Conservation (phyloP, 495 filamentous ascomycete genomes). For the Penicillium manginii region DNA sequence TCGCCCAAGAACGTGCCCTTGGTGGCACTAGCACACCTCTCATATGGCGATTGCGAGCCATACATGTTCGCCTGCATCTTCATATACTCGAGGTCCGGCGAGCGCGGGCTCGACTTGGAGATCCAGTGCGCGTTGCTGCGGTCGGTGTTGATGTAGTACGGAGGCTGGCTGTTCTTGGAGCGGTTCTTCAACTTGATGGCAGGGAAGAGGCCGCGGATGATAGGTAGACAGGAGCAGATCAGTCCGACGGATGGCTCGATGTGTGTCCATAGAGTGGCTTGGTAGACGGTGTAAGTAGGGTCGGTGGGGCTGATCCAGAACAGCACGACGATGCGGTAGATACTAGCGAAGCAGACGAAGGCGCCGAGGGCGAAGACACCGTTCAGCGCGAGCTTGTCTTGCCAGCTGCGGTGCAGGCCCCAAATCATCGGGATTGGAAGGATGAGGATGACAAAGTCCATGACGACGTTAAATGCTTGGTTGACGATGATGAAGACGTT, state of each 20-base stretch:
- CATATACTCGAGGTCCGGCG: constrained; percentile 34
- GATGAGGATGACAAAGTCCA: constrained; percentile 48
- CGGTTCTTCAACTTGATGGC: constrained; percentile 35
- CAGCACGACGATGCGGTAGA: constrained; percentile 60
- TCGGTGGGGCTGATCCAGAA: constrained; percentile 53
- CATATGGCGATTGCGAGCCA: constrained; percentile 14
- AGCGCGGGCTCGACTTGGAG: constrained; percentile 30
- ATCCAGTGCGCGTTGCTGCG: constrained; percentile 31
- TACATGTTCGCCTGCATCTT: constrained; percentile 37
- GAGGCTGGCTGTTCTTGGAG: constrained; percentile 24
- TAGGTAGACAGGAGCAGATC: constrained; percentile 61
- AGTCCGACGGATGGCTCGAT: constrained; percentile 61
- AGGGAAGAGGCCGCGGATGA: constrained; percentile 56
- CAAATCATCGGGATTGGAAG: constrained; percentile 50
- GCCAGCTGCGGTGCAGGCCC: constrained; percentile 43
- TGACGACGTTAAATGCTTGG: constrained; percentile 47
- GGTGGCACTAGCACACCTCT: constrained; percentile 6
- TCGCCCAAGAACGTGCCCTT: constrained; percentile 15
- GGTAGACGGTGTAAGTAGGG: constrained; percentile 52
- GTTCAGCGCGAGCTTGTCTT: constrained; percentile 52
- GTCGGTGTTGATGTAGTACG: constrained; percentile 38
- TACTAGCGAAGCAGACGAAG: constrained; percentile 52
- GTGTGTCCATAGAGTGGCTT: constrained; percentile 60
- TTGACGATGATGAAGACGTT: constrained; percentile 47
- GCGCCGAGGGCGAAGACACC: constrained; percentile 52